These are phyloP conservation scores for Neurospora terricola DNA, from an alignment of 495 filamentous ascomycete genomes.

Conservation along the genomic window DNA sequence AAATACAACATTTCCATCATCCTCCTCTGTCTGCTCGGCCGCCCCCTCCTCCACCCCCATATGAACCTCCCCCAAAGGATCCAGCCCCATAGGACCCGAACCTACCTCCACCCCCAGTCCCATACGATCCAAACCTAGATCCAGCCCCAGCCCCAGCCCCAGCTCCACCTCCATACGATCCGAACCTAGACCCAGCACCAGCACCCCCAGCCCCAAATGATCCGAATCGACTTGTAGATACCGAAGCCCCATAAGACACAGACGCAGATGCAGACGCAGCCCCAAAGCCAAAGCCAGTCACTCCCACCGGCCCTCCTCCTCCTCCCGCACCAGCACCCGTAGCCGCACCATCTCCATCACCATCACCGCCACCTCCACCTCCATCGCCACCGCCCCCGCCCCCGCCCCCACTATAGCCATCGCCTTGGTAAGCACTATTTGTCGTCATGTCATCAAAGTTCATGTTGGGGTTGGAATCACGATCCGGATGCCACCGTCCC, in stretches of 20 bases:
- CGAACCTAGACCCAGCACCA: background rate
- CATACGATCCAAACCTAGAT: background rate
- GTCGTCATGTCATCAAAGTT: background rate
- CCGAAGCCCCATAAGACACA: background rate
- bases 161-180: background rate
- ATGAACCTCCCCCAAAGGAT: background rate
- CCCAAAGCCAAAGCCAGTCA: background rate
- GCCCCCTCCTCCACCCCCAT: background rate
- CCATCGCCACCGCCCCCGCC: background rate
- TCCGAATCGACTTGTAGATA: background rate
- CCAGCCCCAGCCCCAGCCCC: background rate
- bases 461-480: background rate
- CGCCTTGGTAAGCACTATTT: background rate
- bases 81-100: background rate
- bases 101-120: background rate
- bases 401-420: background rate
- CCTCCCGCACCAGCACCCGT: background rate
- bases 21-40: slow-evolving; percentile 9
- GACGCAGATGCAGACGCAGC: background rate
- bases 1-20: slow-evolving; percentile 11
- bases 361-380: background rate
- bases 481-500: background rate
- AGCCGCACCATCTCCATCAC: background rate
- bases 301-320: slow-evolving; percentile 8
- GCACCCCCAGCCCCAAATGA: background rate